A percentile compares a stretch with the other conserved stretches of the same genome.
These are phyloP conservation scores for Viscum album DNA, from an alignment of 177 flowering plant species.

Conservation along the genomic window DNA sequence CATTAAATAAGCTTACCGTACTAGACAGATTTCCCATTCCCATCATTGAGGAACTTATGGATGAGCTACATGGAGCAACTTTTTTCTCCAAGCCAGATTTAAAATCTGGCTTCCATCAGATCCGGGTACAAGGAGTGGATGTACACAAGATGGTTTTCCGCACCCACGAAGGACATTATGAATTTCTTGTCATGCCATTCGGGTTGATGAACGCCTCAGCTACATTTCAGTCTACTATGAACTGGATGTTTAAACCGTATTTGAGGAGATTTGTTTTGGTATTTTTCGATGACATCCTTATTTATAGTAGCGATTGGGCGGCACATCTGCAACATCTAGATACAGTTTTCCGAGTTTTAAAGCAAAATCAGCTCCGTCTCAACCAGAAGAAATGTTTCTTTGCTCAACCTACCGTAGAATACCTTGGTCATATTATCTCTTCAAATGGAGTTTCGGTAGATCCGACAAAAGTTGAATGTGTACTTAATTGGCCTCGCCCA, in stretches of 20 bases:
- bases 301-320: background rate
- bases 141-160: constrained; percentile 13
- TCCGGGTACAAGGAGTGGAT: constrained; percentile 6
- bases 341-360: background rate
- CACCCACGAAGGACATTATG: constrained; percentile 12
- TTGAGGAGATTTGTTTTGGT: background rate
- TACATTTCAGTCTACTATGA: constrained; percentile 12
- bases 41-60: constrained; percentile 13
- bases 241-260: background rate
- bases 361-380: background rate
- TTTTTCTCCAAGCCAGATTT: constrained; percentile 3
- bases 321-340: constrained; percentile 2
- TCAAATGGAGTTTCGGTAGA: background rate
- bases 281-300: constrained; percentile 12
- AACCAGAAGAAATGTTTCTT: constrained; percentile 11
- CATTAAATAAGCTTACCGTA: constrained; percentile 13
- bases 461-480: background rate
- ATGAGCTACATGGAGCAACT: constrained; percentile 14
- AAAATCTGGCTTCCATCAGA: constrained; percentile 15
- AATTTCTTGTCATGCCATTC: constrained; percentile 9
- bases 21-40: constrained; percentile 21
- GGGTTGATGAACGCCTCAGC: background rate
- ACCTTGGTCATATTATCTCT: background rate
- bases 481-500: background rate
- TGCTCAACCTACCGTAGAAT: background rate